Base-by-base conservation (phyloP, 352 stramenopile species). In the Phytophthora sp. region DNA sequence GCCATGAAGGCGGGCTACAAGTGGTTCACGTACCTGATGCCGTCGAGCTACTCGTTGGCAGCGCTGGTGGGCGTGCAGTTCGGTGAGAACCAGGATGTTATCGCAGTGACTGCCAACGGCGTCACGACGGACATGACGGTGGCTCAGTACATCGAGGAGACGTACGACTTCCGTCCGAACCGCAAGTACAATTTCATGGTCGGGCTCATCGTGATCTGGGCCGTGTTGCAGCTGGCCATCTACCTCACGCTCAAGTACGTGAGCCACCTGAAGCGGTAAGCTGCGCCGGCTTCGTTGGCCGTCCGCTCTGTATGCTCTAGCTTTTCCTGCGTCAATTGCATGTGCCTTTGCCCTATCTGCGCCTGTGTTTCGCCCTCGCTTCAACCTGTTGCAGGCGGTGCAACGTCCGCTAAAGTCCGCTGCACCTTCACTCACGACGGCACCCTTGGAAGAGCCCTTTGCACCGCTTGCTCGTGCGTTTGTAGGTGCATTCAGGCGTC, bases 201-300 rank as follows among this genome's bases (percentile, higher is more conserved):
- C 3, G 77, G 57, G 1, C 50, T 87, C 3, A 44, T 87, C 8
- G 74, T 75, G 21, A 82, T 89, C 28, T 89, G 79, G 76, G 28
- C 69, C 5, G 55, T 82, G 5, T 10, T 84, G 21, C 79, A 89
- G 42, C 1, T 80, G 0, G 63, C 42, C 23, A 89, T 89, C 42
- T 87, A 82, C 67, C 46, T 89, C n/a, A 86, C 79, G 39, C 66
- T 88, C 61, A 85, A 85, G 69, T 87, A 79, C 64, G 79, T 84
- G 53, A 86, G 74, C 62, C 78, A 88, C 65, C 57, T 86, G 24
- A 86, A 88, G 75, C 66, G 76, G 74, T 85, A 84, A 59, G 27
- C 23, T n/a, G n/a, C n/a, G n/a, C n/a, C n/a, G n/a, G n/a, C n/a
- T n/a, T n/a, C n/a, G n/a, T n/a, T n/a, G n/a, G n/a, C n/a, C n/a